Evolutionary conservation across 1,284 basidiomycete species (phyloP).

Genomic region (Mycosarcoma mackinlayi): DNA sequence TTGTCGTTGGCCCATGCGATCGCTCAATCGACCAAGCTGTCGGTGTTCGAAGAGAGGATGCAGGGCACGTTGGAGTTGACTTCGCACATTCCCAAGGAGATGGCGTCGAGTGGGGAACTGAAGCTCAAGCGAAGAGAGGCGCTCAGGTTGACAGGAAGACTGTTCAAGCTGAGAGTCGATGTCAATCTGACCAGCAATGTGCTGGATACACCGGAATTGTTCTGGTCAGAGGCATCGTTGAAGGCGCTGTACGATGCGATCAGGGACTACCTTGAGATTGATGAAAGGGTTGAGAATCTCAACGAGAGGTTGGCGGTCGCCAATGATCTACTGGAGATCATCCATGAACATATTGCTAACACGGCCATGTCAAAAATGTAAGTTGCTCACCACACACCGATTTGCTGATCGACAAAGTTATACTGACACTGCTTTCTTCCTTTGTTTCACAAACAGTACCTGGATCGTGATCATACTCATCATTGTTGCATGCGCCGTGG

Average conservation of each 20-base stretch:
- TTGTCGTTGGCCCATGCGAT: constrained; percentile 93
- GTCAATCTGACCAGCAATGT: constrained; percentile 93
- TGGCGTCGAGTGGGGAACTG: constrained; percentile 82
- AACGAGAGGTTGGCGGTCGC: constrained; percentile 90
- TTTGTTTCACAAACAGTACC: constrained; percentile 69
- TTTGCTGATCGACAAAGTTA: background rate
- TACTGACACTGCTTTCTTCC: constrained; percentile 1
- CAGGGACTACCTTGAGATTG: constrained; percentile 93
- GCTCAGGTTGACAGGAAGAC: constrained; percentile 83
- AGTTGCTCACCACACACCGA: constrained; percentile 3
- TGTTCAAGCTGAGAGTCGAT: constrained; percentile 89
- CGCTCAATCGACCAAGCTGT: constrained; percentile 91
- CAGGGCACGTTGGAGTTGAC: constrained; percentile 83
- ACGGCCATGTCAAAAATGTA: constrained; percentile 77
- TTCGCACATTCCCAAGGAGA: constrained; percentile 83
- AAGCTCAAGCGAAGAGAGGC: constrained; percentile 83
- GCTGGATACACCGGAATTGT: constrained; percentile 89
- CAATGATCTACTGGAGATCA: constrained; percentile 76
- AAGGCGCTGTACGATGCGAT: constrained; percentile 92
- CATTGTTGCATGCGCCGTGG: constrained; percentile 85
- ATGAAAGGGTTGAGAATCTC: constrained; percentile 82
- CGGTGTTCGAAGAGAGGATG: constrained; percentile 85
- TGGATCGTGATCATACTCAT: constrained; percentile 97
- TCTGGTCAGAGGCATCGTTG: constrained; percentile 92
- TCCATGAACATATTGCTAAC: constrained; percentile 92